These are phyloP conservation scores for Chrysoporthe cubensis DNA, from an alignment of 2,329 filamentous ascomycete species.

Conservation along the genomic window DNA sequence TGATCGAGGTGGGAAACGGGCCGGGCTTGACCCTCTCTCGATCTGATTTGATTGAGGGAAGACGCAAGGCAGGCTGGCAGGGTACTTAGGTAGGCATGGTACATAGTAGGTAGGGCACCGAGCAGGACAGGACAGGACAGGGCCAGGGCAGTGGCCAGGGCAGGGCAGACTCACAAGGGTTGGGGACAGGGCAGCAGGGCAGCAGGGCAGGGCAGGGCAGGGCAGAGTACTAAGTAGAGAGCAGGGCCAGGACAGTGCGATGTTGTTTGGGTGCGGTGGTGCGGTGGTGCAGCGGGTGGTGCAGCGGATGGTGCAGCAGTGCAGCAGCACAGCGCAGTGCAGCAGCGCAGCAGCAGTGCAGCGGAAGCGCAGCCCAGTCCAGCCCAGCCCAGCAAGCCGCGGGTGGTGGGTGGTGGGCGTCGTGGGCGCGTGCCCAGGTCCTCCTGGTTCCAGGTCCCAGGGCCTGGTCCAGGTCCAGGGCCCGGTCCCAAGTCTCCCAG, in stretches of 20 bases:
- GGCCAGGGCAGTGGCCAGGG: too few species aligned
- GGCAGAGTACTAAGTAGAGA: not conserved
- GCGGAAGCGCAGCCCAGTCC: not conserved
- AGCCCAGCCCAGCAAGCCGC: not conserved
- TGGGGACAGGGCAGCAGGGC: conserved; percentile 13
- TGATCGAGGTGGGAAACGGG: conserved; percentile 9
- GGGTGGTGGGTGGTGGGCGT: not conserved
- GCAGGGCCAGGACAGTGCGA: not conserved
- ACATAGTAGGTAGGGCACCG: not conserved
- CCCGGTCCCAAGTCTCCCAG: not conserved
- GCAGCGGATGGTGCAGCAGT: not conserved
- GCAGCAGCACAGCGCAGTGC: too few species aligned
- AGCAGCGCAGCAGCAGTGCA: not conserved
- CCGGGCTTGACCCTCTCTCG: conserved; percentile 1
- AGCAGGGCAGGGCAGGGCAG: not conserved
- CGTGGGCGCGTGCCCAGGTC: too few species aligned
- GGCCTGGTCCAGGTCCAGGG: not conserved
- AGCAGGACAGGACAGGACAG: not conserved
- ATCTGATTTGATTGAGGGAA: conserved; percentile 4
- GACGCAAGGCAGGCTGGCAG: not conserved
- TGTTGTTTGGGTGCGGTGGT: not conserved
- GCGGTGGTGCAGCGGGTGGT: not conserved
- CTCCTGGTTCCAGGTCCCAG: too few species aligned
- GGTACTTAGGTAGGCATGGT: too few species aligned
- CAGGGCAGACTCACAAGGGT: not conserved